phyloP scores from a whole-genome alignment of 2,329 filamentous ascomycete species.

The Ceratocystiopsis minuta region DNA sequence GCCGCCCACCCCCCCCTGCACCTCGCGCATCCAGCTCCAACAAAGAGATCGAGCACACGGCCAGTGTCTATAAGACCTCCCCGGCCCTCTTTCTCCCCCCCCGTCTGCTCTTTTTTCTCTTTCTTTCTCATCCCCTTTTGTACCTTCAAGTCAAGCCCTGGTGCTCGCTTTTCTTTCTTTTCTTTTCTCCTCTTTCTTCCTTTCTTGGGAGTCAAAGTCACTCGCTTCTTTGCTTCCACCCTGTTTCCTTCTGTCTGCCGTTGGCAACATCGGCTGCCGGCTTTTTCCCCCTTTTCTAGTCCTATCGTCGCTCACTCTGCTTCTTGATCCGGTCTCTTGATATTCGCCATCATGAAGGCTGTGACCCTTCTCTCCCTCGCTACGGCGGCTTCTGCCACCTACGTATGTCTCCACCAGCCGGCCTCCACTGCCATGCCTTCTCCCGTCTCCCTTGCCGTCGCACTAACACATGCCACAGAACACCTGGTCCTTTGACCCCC shows the following conservation, averaged over 20 bases:
- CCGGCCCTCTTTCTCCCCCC: not conserved
- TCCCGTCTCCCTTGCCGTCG: slow-evolving; percentile 7
- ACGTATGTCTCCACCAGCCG: slow-evolving; percentile 11
- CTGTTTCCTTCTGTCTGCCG: slow-evolving; percentile 9
- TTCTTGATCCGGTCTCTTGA: slow-evolving; percentile 13
- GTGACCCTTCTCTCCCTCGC: slow-evolving; percentile 28
- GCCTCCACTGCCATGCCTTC: not conserved
- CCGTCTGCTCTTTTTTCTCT: not conserved
- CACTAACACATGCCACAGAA: slow-evolving; percentile 2
- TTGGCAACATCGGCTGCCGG: too few species aligned
- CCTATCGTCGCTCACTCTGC: too few species aligned
- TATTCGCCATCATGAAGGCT: slow-evolving; percentile 29
- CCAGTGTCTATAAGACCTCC: slow-evolving; percentile 4
- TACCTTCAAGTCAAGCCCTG: slow-evolving; percentile 2
- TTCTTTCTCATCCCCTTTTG: slow-evolving; percentile 5
- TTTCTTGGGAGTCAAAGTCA: slow-evolving; percentile 30
- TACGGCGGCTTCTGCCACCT: slow-evolving; percentile 30
- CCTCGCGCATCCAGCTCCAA: too few species aligned
- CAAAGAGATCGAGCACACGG: too few species aligned
- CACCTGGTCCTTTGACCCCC: slow-evolving; percentile 40
- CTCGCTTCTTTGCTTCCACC: slow-evolving; percentile 35
- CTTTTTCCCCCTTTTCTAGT: too few species aligned
- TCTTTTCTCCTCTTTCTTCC: slow-evolving; percentile 7
- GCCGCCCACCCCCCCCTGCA: too few species aligned
- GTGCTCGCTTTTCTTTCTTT: slow-evolving; percentile 1